These are phyloP conservation scores for Aspergillus melleus DNA, from an alignment of 2,329 filamentous ascomycete genomes.

Conservation along the genomic window DNA sequence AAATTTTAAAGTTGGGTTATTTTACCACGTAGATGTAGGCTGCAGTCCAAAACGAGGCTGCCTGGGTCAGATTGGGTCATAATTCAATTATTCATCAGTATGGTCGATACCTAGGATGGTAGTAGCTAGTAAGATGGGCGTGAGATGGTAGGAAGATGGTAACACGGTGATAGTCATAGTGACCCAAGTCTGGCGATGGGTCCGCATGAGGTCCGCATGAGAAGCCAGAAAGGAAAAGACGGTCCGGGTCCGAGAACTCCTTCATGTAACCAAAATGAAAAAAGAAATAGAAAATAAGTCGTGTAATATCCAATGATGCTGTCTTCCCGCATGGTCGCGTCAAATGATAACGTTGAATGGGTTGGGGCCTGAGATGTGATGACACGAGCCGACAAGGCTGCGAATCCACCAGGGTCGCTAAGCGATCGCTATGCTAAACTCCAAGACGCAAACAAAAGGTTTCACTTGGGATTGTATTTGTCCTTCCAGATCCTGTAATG, in stretches of 20 bases:
- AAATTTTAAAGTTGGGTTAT: neutral
- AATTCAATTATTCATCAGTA: neutral
- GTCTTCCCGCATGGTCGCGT: neutral
- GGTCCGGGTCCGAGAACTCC: neutral
- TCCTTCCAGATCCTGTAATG: conserved; percentile 90
- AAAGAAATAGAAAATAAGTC: neutral
- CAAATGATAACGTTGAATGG: neutral
- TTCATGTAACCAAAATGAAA: neutral
- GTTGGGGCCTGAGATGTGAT: neutral
- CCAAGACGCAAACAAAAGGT: neutral
- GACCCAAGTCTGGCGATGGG: neutral
- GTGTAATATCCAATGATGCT: neutral
- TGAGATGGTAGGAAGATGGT: neutral
- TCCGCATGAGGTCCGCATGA: neutral
- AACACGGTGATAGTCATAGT: neutral
- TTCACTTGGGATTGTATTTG: conserved; percentile 69
- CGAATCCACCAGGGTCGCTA: neutral
- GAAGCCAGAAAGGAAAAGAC: neutral
- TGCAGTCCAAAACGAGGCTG: conserved; percentile 8
- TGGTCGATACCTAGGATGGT: neutral
- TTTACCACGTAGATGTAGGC: neutral
- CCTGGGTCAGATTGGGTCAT: neutral
- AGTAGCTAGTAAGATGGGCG: neutral
- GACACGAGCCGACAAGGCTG: neutral
- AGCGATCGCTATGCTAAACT: neutral